phyloP scores from a whole-genome alignment of 352 stramenopile species.

The Phytophthora podocarpi region DNA sequence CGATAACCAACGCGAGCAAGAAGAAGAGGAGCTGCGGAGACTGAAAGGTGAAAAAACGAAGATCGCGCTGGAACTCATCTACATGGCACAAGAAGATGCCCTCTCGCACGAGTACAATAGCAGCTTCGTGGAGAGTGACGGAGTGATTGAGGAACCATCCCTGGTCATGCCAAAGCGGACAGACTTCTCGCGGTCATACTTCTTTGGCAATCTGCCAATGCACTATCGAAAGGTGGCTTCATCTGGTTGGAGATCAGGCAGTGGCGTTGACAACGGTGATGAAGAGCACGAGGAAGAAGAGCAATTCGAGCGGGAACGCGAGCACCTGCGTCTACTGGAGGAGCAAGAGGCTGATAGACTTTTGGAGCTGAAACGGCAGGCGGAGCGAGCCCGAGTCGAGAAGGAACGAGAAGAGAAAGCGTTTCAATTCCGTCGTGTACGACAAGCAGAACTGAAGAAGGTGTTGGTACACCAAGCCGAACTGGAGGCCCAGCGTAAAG shows the following conservation, averaged over 20 bases:
- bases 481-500: conserved; percentile 49
- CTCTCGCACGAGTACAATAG: conserved; percentile 35
- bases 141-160: conserved; percentile 47
- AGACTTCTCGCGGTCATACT: conserved; percentile 74
- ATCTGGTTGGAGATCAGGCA: conserved; percentile 56
- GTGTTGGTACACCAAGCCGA: conserved; percentile 61
- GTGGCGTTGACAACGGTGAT: conserved; percentile 72
- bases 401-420: conserved; percentile 71
- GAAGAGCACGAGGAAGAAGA: conserved; percentile 80
- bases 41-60: conserved; percentile 22
- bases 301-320: conserved; percentile 54
- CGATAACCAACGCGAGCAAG: conserved; percentile 21
- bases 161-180: conserved; percentile 59
- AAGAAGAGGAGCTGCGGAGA: conserved; percentile 30
- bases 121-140: conserved; percentile 52
- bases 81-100: conserved; percentile 36
- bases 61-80: conserved; percentile 31
- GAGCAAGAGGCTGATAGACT: conserved; percentile 64
- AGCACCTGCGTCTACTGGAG: conserved; percentile 65
- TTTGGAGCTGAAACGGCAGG: conserved; percentile 55
- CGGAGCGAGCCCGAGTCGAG: conserved; percentile 54
- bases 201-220: conserved; percentile 66
- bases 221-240: conserved; percentile 49
- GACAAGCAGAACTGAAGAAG: conserved; percentile 61
- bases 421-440: conserved; percentile 50